Percentiles rank a stretch among this genome's conserved stretches.
Evolutionary conservation across 2,329 filamentous ascomycete genomes (phyloP).

Genomic region (Thelonectria rubi): DNA sequence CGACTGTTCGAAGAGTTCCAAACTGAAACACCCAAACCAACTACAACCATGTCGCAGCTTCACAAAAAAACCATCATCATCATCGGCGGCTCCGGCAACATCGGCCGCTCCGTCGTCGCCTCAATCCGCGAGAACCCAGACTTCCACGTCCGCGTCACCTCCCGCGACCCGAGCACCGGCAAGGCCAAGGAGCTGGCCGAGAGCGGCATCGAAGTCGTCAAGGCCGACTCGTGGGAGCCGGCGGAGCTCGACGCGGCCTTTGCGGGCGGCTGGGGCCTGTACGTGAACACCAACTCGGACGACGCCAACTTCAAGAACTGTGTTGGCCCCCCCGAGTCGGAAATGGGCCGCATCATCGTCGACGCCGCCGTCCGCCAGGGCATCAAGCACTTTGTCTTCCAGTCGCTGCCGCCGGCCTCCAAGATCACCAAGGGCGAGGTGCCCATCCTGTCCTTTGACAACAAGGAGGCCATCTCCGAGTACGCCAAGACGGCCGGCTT

Average conservation of each 20-base stretch:
- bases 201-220: conserved; percentile 11
- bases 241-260: conserved; percentile 21
- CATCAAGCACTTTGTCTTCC: conserved; percentile 1
- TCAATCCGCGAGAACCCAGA: conserved; percentile 5
- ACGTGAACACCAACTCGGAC: conserved; percentile 34
- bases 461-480: background rate
- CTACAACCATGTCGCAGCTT: too few relatives aligned
- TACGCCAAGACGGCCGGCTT: background rate
- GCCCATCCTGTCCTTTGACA: background rate
- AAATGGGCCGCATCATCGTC: background rate
- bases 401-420: background rate
- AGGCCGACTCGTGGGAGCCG: conserved; percentile 13
- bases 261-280: conserved; percentile 26
- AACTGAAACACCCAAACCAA: too few relatives aligned
- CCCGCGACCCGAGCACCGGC: conserved; percentile 3
- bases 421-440: background rate
- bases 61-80: background rate
- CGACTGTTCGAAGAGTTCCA: too few relatives aligned
- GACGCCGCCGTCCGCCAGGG: background rate
- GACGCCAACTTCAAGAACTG: conserved; percentile 14
- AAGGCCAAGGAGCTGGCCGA: background rate
- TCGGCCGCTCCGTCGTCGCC: background rate
- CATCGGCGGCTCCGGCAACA: background rate
- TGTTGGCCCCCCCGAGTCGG: background rate
- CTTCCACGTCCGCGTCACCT: conserved; percentile 2